Percentiles rank a stretch among this genome's conserved stretches.
phyloP scores from a whole-genome alignment of 108 stramenopile species.

The Stephanodiscus minutulus region DNA sequence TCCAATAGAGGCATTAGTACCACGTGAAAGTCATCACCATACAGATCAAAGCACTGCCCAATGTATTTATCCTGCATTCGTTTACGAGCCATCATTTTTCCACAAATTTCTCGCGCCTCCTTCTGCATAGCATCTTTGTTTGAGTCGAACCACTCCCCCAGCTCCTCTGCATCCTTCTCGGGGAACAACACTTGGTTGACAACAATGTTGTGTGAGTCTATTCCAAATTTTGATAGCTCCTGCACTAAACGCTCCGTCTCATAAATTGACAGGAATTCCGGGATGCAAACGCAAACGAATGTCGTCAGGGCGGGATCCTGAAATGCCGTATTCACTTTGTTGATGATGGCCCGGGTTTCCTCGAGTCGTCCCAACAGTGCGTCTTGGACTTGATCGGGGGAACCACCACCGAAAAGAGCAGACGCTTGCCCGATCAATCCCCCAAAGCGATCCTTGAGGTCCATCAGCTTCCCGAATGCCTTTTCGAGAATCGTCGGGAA shows the following conservation, averaged over 20 bases:
- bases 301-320: constrained; percentile 97
- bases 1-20: constrained; percentile 97
- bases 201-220: constrained; percentile 98
- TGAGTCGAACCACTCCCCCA: constrained; percentile 90
- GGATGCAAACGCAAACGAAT: constrained; percentile 99
- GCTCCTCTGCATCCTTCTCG: constrained; percentile 95
- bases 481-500: constrained; percentile 98
- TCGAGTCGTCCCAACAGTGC: constrained; percentile 88
- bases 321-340: constrained; percentile 95
- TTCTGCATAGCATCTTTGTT: constrained; percentile 79
- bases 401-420: constrained; percentile 84
- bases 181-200: constrained; percentile 99
- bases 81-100: constrained; percentile 97
- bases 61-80: constrained; percentile 99
- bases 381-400: constrained; percentile 80
- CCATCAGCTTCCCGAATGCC: constrained; percentile 96
- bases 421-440: constrained; percentile 95
- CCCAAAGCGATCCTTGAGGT: constrained; percentile 95
- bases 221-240: constrained; percentile 98
- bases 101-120: constrained; percentile 94
- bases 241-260: constrained; percentile 99
- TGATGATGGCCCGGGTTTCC: constrained; percentile 89
- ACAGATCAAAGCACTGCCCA: constrained; percentile 98
- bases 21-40: constrained; percentile 98
- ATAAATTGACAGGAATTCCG: constrained; percentile 99